Evolutionary conservation across 805 yeast species (phyloP).

Genomic region (Candida patagonica): DNA sequence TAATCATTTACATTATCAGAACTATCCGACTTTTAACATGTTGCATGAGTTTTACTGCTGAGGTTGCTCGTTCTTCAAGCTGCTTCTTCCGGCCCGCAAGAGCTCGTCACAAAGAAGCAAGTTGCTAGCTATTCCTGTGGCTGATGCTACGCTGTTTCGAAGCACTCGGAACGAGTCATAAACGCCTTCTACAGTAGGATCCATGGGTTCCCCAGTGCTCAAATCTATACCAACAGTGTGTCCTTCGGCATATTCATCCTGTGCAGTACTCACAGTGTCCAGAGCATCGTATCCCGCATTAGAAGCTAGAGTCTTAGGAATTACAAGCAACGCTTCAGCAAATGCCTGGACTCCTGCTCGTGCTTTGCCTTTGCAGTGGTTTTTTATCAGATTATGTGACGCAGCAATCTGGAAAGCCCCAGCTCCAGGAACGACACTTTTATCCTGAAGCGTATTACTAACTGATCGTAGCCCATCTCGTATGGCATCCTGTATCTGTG

Average conservation of each 20-base stretch:
- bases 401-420: slow-evolving; percentile 92
- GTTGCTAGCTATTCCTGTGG: slow-evolving; percentile 91
- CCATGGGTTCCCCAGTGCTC: slow-evolving; percentile 89
- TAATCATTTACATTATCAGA: too few species aligned
- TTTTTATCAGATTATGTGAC: slow-evolving; percentile 49
- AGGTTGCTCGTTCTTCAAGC: slow-evolving; percentile 49
- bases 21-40: too few species aligned
- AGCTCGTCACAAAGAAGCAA: slow-evolving; percentile 90
- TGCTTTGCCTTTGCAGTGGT: slow-evolving; percentile 69
- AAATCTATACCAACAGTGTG: slow-evolving; percentile 86
- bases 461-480: slow-evolving; percentile 96
- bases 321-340: slow-evolving; percentile 80
- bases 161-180: slow-evolving; percentile 95
- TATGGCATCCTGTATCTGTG: slow-evolving; percentile 93
- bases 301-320: slow-evolving; percentile 86
- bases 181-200: slow-evolving; percentile 86
- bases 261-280: slow-evolving; percentile 80
- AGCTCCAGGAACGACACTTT: slow-evolving; percentile 86
- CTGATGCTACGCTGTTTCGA: slow-evolving; percentile 85
- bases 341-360: slow-evolving; percentile 90
- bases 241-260: slow-evolving; percentile 77
- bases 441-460: slow-evolving; percentile 80
- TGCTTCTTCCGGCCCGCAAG: slow-evolving; percentile 91
- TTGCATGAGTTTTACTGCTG: slow-evolving; percentile 2
- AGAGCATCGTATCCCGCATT: slow-evolving; percentile 92